A percentile compares a stretch with the other conserved stretches of the same genome.
Conservation (phyloP, 2,329 filamentous ascomycete genomes). For the Apiospora pterosperma region DNA sequence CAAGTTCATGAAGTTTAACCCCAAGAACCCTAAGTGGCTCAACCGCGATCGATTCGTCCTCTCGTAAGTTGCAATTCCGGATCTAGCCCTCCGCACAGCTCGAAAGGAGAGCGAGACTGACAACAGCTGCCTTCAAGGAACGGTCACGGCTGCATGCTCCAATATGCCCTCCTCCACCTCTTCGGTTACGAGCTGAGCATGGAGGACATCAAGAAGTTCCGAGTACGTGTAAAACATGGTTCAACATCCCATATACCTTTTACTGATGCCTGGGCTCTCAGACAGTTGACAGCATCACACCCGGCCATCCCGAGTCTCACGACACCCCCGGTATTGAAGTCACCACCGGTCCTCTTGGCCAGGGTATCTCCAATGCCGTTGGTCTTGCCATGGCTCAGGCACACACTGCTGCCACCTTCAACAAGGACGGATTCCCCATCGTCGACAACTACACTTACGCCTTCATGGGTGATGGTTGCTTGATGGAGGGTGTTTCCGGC, state of each 20-base stretch:
- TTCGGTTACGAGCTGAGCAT: slow-evolving; percentile 85
- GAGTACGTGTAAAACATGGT: slow-evolving; percentile 58
- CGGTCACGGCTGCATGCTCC: slow-evolving; percentile 98
- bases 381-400: slow-evolving; percentile 96
- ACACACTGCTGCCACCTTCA: slow-evolving; percentile 87
- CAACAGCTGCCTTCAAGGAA: slow-evolving; percentile 57
- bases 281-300: slow-evolving; percentile 70
- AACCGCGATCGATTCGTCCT: slow-evolving; percentile 99
- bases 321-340: slow-evolving; percentile 97
- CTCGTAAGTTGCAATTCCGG: slow-evolving; percentile 66
- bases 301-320: slow-evolving; percentile 93
- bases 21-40: slow-evolving; percentile 95
- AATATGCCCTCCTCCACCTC: slow-evolving; percentile 96
- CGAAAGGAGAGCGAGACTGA: not conserved
- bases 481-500: slow-evolving; percentile 95
- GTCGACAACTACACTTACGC: slow-evolving; percentile 95
- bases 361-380: slow-evolving; percentile 96
- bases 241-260: not conserved
- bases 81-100: not conserved
- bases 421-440: slow-evolving; percentile 90
- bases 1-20: slow-evolving; percentile 99
- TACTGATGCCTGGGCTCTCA: slow-evolving; percentile 18
- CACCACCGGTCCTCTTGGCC: slow-evolving; percentile 94
- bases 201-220: slow-evolving; percentile 94
- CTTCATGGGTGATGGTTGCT: slow-evolving; percentile 97